Evolutionary conservation across 2,329 filamentous ascomycete species (phyloP).

Genomic region (Hansfordia pulvinata): DNA sequence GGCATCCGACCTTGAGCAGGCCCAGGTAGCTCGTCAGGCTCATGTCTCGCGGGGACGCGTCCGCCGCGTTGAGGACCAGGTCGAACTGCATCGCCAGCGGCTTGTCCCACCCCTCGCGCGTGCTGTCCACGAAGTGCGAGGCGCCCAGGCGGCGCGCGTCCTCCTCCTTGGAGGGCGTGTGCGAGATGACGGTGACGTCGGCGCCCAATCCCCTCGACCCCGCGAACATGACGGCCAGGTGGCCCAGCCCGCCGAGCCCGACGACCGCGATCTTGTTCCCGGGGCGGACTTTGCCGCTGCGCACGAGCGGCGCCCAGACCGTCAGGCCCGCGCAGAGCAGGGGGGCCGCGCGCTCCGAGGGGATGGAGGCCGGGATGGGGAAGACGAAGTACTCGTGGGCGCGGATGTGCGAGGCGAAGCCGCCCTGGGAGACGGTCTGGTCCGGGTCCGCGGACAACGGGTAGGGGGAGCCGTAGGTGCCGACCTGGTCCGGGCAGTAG

Average conservation of each 20-base stretch:
- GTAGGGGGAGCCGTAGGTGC: slow-evolving; percentile 46
- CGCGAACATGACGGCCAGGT: slow-evolving; percentile 60
- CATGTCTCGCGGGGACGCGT: slow-evolving; percentile 38
- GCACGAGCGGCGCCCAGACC: slow-evolving; percentile 52
- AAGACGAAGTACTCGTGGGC: slow-evolving; percentile 45
- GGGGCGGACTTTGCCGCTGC: slow-evolving; percentile 53
- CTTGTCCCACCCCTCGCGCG: slow-evolving; percentile 41
- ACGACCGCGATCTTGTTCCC: slow-evolving; percentile 60
- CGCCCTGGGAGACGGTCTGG: slow-evolving; percentile 52
- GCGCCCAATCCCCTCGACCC: slow-evolving; percentile 58
- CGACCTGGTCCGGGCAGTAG: slow-evolving; percentile 31
- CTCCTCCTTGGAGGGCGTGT: slow-evolving; percentile 40
- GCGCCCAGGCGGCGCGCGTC: slow-evolving; percentile 52
- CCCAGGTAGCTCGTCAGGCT: slow-evolving; percentile 36
- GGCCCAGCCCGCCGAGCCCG: slow-evolving; percentile 61
- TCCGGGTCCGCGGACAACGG: slow-evolving; percentile 38
- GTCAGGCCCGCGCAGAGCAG: slow-evolving; percentile 72
- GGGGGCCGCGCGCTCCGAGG: slow-evolving; percentile 41
- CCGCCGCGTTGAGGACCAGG: slow-evolving; percentile 35
- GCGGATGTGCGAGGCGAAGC: slow-evolving; percentile 35
- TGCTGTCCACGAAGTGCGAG: slow-evolving; percentile 33
- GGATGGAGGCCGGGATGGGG: slow-evolving; percentile 39
- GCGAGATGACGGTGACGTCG: slow-evolving; percentile 51
- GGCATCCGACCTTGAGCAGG: slow-evolving; percentile 35
- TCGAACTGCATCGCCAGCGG: slow-evolving; percentile 36